Evolutionary conservation across 164 flowering plant genomes (phyloP).

Genomic region (Annona squamosa): DNA sequence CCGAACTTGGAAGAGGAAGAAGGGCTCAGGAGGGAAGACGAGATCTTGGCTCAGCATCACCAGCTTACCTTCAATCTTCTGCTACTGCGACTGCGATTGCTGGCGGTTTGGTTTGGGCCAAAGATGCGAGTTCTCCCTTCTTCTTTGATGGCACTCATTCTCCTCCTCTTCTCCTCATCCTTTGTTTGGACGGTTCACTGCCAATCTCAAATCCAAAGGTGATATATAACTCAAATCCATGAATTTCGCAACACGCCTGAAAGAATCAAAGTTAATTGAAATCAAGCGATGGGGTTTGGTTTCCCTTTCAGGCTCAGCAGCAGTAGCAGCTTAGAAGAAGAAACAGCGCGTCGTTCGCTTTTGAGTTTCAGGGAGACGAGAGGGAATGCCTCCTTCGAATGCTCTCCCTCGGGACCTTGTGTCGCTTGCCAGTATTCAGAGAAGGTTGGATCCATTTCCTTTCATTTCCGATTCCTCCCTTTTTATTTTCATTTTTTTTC

Average conservation of each 20-base stretch:
- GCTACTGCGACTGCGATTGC: no score
- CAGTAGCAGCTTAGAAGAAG: not conserved
- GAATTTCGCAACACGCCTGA: not conserved
- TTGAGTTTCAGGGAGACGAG: slow-evolving; percentile 60
- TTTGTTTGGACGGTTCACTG: not conserved
- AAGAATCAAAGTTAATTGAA: not conserved
- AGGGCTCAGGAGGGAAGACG: no score
- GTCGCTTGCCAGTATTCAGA: slow-evolving; percentile 79
- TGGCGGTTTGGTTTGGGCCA: not conserved
- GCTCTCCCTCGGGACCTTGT: slow-evolving; percentile 85
- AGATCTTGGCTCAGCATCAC: no score
- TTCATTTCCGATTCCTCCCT: not conserved
- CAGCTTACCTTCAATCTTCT: no score
- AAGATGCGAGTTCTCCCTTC: not conserved
- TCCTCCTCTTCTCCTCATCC: not conserved
- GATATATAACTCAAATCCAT: not conserved
- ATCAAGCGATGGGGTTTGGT: not conserved
- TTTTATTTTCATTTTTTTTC: no score
- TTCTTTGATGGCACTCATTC: not conserved
- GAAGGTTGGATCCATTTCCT: slow-evolving; percentile 42
- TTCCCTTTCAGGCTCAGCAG: not conserved
- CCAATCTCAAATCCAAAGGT: not conserved
- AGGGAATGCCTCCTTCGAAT: slow-evolving; percentile 62
- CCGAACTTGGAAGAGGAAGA: no score
- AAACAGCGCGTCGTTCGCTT: slow-evolving; percentile 10